Evolutionary conservation across 768 basidiomycete genomes (phyloP).

Genomic region (Russula compacta): DNA sequence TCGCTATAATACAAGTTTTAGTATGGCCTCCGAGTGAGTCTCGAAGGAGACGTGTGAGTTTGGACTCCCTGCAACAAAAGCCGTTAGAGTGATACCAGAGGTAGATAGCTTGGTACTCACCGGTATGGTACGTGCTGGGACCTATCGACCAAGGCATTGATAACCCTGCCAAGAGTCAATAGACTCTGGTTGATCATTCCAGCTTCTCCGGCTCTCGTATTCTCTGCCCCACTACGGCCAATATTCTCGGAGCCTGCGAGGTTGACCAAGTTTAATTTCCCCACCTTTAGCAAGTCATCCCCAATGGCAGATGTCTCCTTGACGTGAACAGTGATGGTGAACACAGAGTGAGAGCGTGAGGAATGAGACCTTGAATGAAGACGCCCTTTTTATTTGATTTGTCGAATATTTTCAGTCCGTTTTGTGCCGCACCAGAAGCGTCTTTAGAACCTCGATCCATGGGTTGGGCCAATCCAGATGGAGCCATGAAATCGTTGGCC

Average conservation of each 20-base stretch:
- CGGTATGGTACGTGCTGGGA: conserved; percentile 91
- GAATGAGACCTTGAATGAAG: conserved; percentile 92
- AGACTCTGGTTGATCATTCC: conserved; percentile 99
- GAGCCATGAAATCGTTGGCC: conserved; percentile 64
- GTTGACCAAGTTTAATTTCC: conserved; percentile 95
- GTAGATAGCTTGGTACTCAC: conserved; percentile 33
- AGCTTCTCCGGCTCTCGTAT: conserved; percentile 90
- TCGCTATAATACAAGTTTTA: conserved; percentile 96
- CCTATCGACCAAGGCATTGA: conserved; percentile 90
- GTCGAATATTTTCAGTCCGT: conserved; percentile 84
- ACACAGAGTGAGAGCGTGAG: conserved; percentile 95
- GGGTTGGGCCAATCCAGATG: conserved; percentile 58
- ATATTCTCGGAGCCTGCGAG: conserved; percentile 97
- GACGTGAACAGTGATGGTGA: conserved; percentile 87
- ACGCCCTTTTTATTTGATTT: conserved; percentile 83
- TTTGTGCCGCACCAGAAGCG: conserved; percentile 35
- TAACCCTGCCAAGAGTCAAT: conserved; percentile 90
- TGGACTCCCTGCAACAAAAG: conserved; percentile 69
- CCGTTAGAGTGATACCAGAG: not conserved
- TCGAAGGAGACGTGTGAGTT: conserved; percentile 93
- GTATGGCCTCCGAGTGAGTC: conserved; percentile 96
- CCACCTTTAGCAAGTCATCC: conserved; percentile 85
- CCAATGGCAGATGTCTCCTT: conserved; percentile 73
- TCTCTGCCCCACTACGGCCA: conserved; percentile 89
- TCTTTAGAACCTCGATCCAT: conserved; percentile 54